Base-by-base conservation (phyloP, 129 eudicot species). In the Artemisia annua region DNA sequence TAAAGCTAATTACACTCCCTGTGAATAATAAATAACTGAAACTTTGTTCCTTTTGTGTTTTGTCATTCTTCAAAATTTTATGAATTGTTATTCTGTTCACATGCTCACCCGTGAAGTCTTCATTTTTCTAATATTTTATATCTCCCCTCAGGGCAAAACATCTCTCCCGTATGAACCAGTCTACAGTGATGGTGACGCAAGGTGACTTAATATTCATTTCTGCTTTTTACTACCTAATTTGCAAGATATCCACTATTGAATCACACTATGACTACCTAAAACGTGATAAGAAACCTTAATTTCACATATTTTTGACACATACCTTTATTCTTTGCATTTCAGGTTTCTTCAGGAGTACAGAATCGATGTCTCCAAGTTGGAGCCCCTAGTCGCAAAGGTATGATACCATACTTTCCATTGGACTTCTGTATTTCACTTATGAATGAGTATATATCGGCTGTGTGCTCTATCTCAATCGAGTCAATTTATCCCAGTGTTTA, bases 321-420 rank as follows among this genome's bases (percentile, higher is more conserved):
- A 39, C 12, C 14, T 66, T 60, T 51, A 11, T 74, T 39, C 69
- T 61, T 77, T 66, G 63, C 14, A 8, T 82, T 72, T 55, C 66
- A 90, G 99, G 22, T 95, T 81, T 77, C 85, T 95, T 53, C 70
- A 83, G 7, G 96, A 95, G 81, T 95, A 95, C 72, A 87, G 91
- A 72, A 81, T 95, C 66, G 99, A 95, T 64, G 79, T 95, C 80
- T 84, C 97, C 57, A 95, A 90, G 83, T 78, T 95, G 77, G 99
- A 95, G 78, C 99, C 99, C 3, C 66, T 95, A 76, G 99, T 95
- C 69, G 99, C 99, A 24, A 95, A 95, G 99, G 99, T 95, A 68
- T 73, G 84, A 70, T 69, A 15, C 19, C 5, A 1, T 15, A 17
- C 4, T 43, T 62, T 60, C 39, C 5, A 18, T 60, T 24, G 67